Conservation (phyloP, 2,329 filamentous ascomycete species). For the Fusarium sp. region DNA sequence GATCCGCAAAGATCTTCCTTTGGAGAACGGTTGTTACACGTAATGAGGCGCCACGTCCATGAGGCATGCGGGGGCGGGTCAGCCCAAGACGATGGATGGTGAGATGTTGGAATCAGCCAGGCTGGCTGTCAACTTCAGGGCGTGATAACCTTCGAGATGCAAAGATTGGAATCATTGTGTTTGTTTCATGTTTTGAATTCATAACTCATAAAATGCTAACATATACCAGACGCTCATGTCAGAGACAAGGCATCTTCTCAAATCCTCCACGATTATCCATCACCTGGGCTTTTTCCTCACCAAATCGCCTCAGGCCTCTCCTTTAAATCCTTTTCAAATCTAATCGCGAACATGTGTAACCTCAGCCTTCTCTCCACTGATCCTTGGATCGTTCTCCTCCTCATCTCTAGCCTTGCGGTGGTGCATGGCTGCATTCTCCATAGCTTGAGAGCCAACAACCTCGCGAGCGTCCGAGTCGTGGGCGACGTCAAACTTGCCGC, state of each 20-base stretch:
- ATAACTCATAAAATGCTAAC: neutral
- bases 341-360: slow-evolving; percentile 24
- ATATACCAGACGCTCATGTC: neutral
- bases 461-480: slow-evolving; percentile 62
- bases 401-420: slow-evolving; percentile 20
- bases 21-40: neutral
- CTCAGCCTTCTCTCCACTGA: slow-evolving; percentile 23
- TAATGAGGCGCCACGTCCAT: neutral
- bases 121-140: neutral
- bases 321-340: neutral
- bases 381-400: slow-evolving; percentile 28
- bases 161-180: neutral
- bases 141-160: neutral
- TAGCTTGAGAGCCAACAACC: slow-evolving; percentile 55
- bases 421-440: slow-evolving; percentile 32
- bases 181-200: neutral
- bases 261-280: neutral
- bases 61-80: neutral
- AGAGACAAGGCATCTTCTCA: neutral
- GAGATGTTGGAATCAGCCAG: neutral
- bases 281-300: neutral
- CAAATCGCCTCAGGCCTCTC: neutral
- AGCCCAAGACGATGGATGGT: neutral
- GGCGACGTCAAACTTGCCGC: slow-evolving; percentile 62
- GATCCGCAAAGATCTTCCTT: slow-evolving; percentile 7